These are phyloP conservation scores for Berberis vulgaris DNA, from an alignment of 164 flowering plant genomes.

Conservation along the genomic window DNA sequence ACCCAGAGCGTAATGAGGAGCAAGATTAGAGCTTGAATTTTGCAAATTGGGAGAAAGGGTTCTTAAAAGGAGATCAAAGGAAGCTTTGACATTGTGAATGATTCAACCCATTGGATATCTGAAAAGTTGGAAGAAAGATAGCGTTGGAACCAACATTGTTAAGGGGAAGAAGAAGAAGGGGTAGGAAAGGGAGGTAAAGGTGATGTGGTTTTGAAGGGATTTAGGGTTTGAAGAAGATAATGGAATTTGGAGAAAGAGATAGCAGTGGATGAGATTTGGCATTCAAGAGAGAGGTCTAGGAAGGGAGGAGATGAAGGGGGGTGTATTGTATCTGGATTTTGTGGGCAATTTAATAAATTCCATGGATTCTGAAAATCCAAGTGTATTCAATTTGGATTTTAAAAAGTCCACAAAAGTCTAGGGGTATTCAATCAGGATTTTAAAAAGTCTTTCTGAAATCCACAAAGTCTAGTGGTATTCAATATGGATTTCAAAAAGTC, in stretches of 20 bases:
- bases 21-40: slow-evolving; percentile 14
- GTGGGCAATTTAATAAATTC: too few relatives aligned
- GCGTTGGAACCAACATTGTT: slow-evolving; percentile 44
- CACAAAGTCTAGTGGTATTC: too few relatives aligned
- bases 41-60: slow-evolving; percentile 30
- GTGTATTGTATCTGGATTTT: slow-evolving; percentile 48
- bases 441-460: too few relatives aligned
- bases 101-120: slow-evolving; percentile 38
- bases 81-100: slow-evolving; percentile 50
- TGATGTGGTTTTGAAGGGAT: slow-evolving; percentile 5
- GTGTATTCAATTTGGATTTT: too few relatives aligned
- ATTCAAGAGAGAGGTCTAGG: slow-evolving; percentile 53
- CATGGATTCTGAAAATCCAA: too few relatives aligned
- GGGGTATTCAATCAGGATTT: too few relatives aligned
- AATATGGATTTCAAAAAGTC: too few relatives aligned
- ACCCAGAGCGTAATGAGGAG: slow-evolving; percentile 38
- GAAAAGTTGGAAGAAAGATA: slow-evolving; percentile 26
- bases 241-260: slow-evolving; percentile 32
- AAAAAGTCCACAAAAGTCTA: too few relatives aligned
- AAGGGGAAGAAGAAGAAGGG: not conserved
- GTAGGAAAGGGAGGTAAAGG: not conserved
- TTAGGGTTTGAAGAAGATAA: slow-evolving; percentile 18
- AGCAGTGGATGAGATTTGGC: slow-evolving; percentile 36
- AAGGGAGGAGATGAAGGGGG: slow-evolving; percentile 43
- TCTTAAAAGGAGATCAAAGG: slow-evolving; percentile 44